Base-by-base conservation (phyloP, 768 basidiomycete genomes). In the Russula brevipes region DNA sequence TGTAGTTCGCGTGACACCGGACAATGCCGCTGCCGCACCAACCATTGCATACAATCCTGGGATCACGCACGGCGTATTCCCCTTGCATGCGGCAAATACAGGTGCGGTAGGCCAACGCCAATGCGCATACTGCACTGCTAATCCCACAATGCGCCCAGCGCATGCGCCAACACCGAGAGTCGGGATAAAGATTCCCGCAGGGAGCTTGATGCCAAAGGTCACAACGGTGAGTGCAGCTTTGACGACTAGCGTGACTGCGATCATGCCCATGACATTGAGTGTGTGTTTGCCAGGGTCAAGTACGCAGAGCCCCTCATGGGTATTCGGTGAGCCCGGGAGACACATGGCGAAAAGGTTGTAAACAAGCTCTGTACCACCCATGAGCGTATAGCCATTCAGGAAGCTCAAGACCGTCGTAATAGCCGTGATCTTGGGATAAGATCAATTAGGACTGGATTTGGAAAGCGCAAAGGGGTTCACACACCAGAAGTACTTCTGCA, bases 171-270 rank as follows among this genome's bases (percentile, higher is more conserved):
- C 95, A 14, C 89, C 94, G 8, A 99, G 83, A 0, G 94, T 91
- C 0, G 97, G 97, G 45, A 99, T 92, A 75, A 99, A 99, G 68
- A 98, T 97, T 4, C 97, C 96, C 14, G 94, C 94, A 53, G 90
- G 90, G 17, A 93, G 70, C 70, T 88, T 91, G 76, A 96, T 91
- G 7, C 96, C 97, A 64, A 98, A 98, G 0, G 96, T 98, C 42
- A 96, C 80, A 56, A 94, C 77, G 0, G 93, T 94, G 59, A 97
- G 74, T 2, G 79, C 79, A 2, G 85, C 88, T 72, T 95, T 96
- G 69, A 94, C 82, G 46, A 94, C 46, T 78, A 96, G 82, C 0
- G 94, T 89, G 16, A 87, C 76, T n/a, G 82, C 75, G 65, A 98
- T 83, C 5, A 85, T 79, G 24, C 74, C 76, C 44, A 88, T 80